phyloP scores from a whole-genome alignment of 768 basidiomycete species.

The Kwoniella botswanensis region DNA sequence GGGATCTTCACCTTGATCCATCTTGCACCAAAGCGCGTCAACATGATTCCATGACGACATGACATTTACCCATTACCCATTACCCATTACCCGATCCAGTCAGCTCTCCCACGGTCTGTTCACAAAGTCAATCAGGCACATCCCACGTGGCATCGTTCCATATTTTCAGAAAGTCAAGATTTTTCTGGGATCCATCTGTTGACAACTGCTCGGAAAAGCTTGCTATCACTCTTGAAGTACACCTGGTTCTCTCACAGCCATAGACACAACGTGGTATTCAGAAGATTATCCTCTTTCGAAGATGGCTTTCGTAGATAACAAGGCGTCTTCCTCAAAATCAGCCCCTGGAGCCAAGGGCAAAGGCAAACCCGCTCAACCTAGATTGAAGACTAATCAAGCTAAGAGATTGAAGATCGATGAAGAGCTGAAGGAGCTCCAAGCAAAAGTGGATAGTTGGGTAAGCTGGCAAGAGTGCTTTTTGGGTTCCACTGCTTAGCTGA shows the following conservation, averaged over 20 bases:
- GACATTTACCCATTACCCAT: background rate
- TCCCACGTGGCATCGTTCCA: background rate
- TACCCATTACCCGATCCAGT: background rate
- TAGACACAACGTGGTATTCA: no score
- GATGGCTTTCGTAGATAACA: constrained; percentile 27
- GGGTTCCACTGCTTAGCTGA: background rate
- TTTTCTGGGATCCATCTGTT: background rate
- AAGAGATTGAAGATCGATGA: constrained; percentile 52
- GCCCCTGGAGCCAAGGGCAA: constrained; percentile 8
- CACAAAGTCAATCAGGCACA: constrained; percentile 4
- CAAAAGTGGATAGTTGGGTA: constrained; percentile 56
- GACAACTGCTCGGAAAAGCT: background rate
- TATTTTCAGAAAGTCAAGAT: constrained; percentile 1
- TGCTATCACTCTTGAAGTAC: no score
- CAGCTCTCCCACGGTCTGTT: constrained; percentile 9
- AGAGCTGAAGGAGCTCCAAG: constrained; percentile 56
- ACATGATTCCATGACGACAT: constrained; percentile 4
- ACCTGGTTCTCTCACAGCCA: no score
- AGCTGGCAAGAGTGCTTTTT: constrained; percentile 11
- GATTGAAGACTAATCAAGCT: constrained; percentile 47
- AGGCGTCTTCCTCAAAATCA: constrained; percentile 21
- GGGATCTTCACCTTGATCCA: background rate
- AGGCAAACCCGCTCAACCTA: constrained; percentile 23
- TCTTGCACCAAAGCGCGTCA: constrained; percentile 1
- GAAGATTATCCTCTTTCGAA: no score